phyloP scores from a whole-genome alignment of 176 grass and related monocot genomes.

The Cenchrus purpureus region DNA sequence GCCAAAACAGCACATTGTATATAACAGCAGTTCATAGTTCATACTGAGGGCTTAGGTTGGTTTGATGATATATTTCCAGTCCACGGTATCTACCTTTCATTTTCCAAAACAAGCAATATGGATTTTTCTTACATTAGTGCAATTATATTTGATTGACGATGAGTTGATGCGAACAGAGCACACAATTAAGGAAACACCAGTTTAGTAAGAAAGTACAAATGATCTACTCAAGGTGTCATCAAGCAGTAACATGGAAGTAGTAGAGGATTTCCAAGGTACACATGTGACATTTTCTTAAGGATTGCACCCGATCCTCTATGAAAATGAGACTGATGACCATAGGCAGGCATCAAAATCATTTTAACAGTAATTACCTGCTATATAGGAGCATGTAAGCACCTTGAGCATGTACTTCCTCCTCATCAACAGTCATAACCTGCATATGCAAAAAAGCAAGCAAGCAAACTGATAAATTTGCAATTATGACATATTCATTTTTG shows the following conservation, averaged over 20 bases:
- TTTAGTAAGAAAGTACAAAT: slow-evolving; percentile 22
- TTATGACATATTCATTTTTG: slow-evolving; percentile 19
- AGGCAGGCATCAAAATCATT: slow-evolving; percentile 22
- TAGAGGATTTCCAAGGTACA: slow-evolving; percentile 5
- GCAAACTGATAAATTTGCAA: slow-evolving; percentile 19
- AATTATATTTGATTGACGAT: slow-evolving; percentile 20
- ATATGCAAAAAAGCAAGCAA: slow-evolving; percentile 46
- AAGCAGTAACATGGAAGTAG: slow-evolving; percentile 27
- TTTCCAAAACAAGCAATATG: neutral
- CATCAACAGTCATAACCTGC: slow-evolving; percentile 74
- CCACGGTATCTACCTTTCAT: neutral
- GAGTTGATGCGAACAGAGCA: neutral
- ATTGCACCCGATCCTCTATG: neutral
- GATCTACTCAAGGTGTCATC: slow-evolving; percentile 19
- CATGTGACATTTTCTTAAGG: slow-evolving; percentile 13
- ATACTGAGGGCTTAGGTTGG: neutral
- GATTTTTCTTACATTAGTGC: slow-evolving; percentile 4
- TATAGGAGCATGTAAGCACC: slow-evolving; percentile 99
- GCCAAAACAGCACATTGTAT: slow-evolving; percentile 11
- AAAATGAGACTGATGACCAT: slow-evolving; percentile 1
- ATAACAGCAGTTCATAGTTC: slow-evolving; percentile 14
- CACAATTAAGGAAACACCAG: slow-evolving; percentile 2
- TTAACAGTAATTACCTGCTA: slow-evolving; percentile 60
- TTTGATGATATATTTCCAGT: neutral
- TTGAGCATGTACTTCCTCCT: slow-evolving; percentile 92